phyloP scores from a whole-genome alignment of 2,329 filamentous ascomycete species.

The Colletotrichum zoysiae region DNA sequence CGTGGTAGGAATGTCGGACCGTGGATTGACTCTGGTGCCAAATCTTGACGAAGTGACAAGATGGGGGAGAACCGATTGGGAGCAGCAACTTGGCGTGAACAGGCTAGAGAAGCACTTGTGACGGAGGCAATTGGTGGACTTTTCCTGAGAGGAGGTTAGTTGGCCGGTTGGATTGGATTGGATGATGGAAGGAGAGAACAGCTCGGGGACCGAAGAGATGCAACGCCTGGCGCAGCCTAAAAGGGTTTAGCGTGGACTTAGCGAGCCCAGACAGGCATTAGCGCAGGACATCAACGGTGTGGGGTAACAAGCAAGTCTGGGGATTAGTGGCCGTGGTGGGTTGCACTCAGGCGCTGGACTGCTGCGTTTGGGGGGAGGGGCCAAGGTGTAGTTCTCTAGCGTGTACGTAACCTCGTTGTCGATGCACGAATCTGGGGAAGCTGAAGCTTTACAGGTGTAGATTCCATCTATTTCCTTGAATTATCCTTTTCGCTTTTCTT shows the following conservation, averaged over 20 bases:
- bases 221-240: not conserved
- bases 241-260: not conserved
- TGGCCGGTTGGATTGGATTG: conserved; percentile 11
- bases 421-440: not conserved
- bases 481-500: not conserved
- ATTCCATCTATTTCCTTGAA: not conserved
- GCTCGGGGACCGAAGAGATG: conserved; percentile 26
- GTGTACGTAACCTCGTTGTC: not conserved
- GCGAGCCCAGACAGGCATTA: not conserved
- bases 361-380: not conserved
- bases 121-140: conserved; percentile 37
- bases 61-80: not conserved
- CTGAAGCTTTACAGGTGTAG: too few species aligned
- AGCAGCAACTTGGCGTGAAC: conserved; percentile 17
- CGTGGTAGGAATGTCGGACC: conserved; percentile 37
- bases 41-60: too few species aligned
- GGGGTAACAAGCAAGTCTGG: conserved; percentile 37
- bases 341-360: not conserved
- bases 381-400: not conserved
- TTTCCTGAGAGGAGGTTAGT: conserved; percentile 14
- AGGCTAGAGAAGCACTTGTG: conserved; percentile 11
- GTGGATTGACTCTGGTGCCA: conserved; percentile 22
- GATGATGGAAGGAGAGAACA: not conserved
- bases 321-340: conserved; percentile 40
- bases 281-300: conserved; percentile 3